These are phyloP conservation scores for Elaeis guineensis DNA, from an alignment of 176 grass and related monocot species.

Conservation along the genomic window DNA sequence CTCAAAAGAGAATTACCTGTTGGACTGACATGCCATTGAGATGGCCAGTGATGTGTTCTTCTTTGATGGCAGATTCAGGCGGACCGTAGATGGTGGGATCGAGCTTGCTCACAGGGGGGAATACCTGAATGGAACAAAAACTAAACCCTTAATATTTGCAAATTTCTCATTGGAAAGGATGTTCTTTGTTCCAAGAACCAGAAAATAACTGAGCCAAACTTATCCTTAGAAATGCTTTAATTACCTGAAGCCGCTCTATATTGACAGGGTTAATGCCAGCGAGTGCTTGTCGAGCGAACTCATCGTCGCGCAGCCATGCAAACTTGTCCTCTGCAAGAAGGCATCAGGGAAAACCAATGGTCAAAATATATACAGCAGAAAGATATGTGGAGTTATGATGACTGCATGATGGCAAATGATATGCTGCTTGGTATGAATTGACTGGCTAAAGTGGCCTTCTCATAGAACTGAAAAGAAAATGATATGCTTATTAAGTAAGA, in stretches of 20 bases:
- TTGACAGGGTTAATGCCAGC: conserved; percentile 96
- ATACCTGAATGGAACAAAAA: conserved; percentile 30
- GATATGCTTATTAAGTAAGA: too few relatives aligned
- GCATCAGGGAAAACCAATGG: not conserved
- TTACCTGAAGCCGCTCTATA: conserved; percentile 81
- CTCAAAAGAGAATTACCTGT: conserved; percentile 27
- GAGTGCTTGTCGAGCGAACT: conserved; percentile 78
- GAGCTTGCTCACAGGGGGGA: conserved; percentile 80
- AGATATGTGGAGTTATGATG: too few relatives aligned
- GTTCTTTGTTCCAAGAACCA: too few relatives aligned
- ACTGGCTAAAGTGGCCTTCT: too few relatives aligned
- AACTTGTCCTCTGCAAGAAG: conserved; percentile 80
- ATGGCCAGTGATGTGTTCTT: conserved; percentile 74
- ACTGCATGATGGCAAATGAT: too few relatives aligned
- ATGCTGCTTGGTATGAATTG: too few relatives aligned
- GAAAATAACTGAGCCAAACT: too few relatives aligned
- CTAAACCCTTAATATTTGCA: too few relatives aligned
- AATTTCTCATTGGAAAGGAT: too few relatives aligned
- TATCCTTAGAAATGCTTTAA: not conserved
- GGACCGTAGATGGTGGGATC: conserved; percentile 61
- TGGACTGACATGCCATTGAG: conserved; percentile 75
- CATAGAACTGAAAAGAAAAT: too few relatives aligned
- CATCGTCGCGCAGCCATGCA: conserved; percentile 93
- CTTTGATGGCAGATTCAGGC: conserved; percentile 79
- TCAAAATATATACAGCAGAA: not conserved